phyloP scores from a whole-genome alignment of 2,329 filamentous ascomycete species.

The Beauveria asiatica region DNA sequence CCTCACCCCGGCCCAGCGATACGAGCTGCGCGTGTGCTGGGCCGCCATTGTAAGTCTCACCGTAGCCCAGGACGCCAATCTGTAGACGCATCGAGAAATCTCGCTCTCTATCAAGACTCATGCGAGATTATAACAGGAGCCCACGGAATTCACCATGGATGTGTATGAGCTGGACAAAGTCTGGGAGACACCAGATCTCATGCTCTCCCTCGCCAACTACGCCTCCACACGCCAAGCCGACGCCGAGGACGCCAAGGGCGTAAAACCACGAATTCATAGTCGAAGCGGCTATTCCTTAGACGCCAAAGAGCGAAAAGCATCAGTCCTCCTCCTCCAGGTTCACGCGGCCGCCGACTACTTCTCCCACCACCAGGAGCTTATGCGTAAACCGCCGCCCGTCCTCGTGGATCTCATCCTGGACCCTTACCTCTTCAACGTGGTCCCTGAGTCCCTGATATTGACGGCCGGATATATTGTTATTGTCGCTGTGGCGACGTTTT shows the following conservation, averaged over 20 bases:
- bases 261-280: background rate
- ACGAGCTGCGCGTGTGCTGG: constrained; percentile 93
- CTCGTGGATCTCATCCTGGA: constrained; percentile 78
- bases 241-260: constrained; percentile 13
- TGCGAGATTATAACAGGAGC: constrained; percentile 53
- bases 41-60: constrained; percentile 66
- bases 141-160: constrained; percentile 66
- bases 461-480: constrained; percentile 60
- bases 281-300: background rate
- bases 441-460: constrained; percentile 69
- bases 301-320: constrained; percentile 26
- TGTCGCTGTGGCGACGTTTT: constrained; percentile 44
- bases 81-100: background rate
- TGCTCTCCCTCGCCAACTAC: constrained; percentile 57
- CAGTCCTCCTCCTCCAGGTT: constrained; percentile 64
- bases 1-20: constrained; percentile 63
- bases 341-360: constrained; percentile 78
- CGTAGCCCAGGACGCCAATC: background rate
- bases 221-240: constrained; percentile 40
- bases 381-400: constrained; percentile 66
- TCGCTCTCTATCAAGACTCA: background rate
- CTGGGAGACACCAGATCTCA: constrained; percentile 52
- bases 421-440: constrained; percentile 69
- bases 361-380: constrained; percentile 63
- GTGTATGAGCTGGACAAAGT: constrained; percentile 54